Conservation (phyloP, 441 rosid species). For the Jatropha podagrica region DNA sequence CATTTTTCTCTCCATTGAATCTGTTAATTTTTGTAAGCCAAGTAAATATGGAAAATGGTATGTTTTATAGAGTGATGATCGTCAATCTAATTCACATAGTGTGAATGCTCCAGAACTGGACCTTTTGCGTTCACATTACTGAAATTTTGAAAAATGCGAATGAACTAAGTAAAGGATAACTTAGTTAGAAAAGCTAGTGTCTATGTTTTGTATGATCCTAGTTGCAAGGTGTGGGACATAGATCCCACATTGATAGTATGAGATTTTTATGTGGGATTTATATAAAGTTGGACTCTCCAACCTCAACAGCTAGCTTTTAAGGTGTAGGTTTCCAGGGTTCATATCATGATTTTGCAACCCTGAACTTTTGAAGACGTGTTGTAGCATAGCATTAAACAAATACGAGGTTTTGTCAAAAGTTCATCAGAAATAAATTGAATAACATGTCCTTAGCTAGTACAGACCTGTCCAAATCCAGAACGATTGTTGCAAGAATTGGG, state of each 20-base stretch:
- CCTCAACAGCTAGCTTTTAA: background rate
- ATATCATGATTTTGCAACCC: background rate
- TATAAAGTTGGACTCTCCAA: too few relatives aligned
- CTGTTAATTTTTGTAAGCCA: background rate
- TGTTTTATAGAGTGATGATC: background rate
- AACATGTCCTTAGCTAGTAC: constrained; percentile 2
- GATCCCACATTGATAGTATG: too few relatives aligned
- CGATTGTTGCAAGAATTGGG: background rate
- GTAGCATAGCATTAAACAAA: background rate
- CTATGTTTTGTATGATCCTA: background rate
- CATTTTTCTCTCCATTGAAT: background rate
- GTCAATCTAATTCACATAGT: background rate
- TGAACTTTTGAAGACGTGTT: background rate
- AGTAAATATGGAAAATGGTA: background rate
- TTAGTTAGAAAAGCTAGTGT: background rate
- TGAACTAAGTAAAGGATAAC: background rate
- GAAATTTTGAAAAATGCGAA: background rate
- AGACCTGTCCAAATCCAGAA: background rate
- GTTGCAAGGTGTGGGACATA: too few relatives aligned
- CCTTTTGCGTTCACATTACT: background rate
- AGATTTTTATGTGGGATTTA: too few relatives aligned
- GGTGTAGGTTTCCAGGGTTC: too few relatives aligned
- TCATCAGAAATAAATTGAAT: background rate
- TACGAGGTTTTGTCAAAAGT: background rate
- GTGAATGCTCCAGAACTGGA: background rate